Conservation (phyloP, 106 monocot species). For the Platanthera guangdongensis region DNA sequence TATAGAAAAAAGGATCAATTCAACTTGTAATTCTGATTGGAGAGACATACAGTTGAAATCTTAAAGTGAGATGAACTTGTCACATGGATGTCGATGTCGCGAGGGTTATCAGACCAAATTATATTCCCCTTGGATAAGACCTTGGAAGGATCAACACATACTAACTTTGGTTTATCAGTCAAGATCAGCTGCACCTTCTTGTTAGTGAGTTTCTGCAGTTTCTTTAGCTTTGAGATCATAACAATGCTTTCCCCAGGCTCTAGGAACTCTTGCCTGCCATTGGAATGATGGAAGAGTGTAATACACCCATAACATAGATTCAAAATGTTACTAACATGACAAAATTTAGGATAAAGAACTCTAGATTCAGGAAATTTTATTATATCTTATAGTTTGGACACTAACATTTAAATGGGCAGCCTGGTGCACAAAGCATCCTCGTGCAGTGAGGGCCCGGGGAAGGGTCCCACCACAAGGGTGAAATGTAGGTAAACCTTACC, state of each 20-base stretch:
- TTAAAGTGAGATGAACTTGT: constrained; percentile 77
- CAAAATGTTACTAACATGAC: background rate
- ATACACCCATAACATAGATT: background rate
- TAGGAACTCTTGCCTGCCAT: constrained; percentile 78
- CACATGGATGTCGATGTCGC: constrained; percentile 61
- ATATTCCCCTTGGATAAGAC: constrained; percentile 50
- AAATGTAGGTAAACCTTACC: too few relatives aligned
- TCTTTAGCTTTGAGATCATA: constrained; percentile 92
- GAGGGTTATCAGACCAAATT: constrained; percentile 64
- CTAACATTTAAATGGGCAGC: too few relatives aligned
- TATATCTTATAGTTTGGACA: too few relatives aligned
- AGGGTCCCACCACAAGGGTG: too few relatives aligned
- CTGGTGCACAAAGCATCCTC: too few relatives aligned
- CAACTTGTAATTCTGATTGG: background rate
- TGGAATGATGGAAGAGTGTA: background rate
- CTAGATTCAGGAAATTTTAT: too few relatives aligned
- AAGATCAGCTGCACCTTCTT: constrained; percentile 95
- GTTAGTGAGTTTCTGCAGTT: constrained; percentile 58
- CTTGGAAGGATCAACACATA: constrained; percentile 71
- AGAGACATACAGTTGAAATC: constrained; percentile 66
- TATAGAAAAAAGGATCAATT: background rate
- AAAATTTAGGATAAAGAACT: too few relatives aligned
- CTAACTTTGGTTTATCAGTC: constrained; percentile 79
- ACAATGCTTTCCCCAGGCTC: constrained; percentile 81
- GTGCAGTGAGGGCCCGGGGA: too few relatives aligned